Evolutionary conservation across 2,329 filamentous ascomycete species (phyloP).

Genomic region (Sordariomycetes sp.): DNA sequence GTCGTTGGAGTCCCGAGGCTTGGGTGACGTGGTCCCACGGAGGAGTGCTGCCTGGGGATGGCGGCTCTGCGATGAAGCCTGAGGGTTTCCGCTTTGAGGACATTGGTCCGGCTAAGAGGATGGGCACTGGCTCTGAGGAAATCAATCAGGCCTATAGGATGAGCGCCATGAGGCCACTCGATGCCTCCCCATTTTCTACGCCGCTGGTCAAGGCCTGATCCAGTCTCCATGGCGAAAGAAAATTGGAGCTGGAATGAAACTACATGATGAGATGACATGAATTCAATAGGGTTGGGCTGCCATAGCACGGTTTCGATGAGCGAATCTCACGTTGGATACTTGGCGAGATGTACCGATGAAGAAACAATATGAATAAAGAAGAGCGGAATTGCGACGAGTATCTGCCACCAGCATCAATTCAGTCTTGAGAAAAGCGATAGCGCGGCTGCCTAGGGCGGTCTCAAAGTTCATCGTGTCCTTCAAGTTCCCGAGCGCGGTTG

Average conservation of each 20-base stretch:
- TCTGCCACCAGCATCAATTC: no score
- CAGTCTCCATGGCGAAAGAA: background rate
- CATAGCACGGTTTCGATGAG: no score
- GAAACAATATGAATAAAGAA: no score
- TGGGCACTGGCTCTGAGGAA: slow-evolving; percentile 42
- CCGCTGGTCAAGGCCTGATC: background rate
- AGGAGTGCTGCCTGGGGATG: slow-evolving; percentile 34
- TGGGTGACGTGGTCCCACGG: slow-evolving; percentile 35
- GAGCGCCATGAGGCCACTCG: background rate
- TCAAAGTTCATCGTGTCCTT: no score
- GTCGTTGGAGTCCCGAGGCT: slow-evolving; percentile 51
- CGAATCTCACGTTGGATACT: no score
- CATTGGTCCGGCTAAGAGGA: slow-evolving; percentile 49
- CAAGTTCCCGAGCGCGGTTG: no score
- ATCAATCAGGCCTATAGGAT: slow-evolving; percentile 18
- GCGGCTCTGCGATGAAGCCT: slow-evolving; percentile 26
- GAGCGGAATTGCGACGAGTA: no score
- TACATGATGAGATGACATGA: background rate
- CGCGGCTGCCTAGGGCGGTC: no score
- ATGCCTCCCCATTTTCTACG: slow-evolving; percentile 1
- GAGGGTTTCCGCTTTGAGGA: slow-evolving; percentile 48
- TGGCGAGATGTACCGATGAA: no score
- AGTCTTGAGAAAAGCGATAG: no score
- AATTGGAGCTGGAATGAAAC: background rate
- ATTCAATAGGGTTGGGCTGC: no score